Conservation (phyloP, 371 early-diverging fungal genomes). For the Blakeslea trispora region DNA sequence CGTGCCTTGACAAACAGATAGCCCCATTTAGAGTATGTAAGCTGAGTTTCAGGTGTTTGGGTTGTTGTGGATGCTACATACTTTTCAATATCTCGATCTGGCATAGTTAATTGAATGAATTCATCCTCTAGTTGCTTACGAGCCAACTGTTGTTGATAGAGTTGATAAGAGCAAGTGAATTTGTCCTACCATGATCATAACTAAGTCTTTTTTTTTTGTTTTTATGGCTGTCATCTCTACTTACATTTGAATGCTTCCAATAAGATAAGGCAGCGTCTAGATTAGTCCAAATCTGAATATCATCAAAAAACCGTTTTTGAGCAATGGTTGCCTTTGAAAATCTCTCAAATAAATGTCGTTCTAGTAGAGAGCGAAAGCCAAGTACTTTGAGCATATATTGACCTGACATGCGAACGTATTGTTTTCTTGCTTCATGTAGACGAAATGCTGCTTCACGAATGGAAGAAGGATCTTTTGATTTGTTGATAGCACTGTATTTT, state of each 20-base stretch:
- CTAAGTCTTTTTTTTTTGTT: too few relatives aligned
- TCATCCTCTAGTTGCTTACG: constrained; percentile 24
- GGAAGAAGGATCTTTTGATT: constrained; percentile 62
- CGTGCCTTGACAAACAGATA: constrained; percentile 21
- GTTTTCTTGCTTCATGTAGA: constrained; percentile 61
- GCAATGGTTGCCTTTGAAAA: constrained; percentile 29
- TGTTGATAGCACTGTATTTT: constrained; percentile 53
- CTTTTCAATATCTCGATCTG: constrained; percentile 18
- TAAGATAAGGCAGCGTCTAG: constrained; percentile 22
- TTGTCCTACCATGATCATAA: too few relatives aligned
- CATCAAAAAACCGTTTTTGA: constrained; percentile 26
- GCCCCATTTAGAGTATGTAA: constrained; percentile 25
- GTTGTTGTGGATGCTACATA: constrained; percentile 7
- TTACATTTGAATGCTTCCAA: constrained; percentile 31
- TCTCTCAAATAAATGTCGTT: constrained; percentile 26
- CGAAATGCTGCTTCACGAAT: constrained; percentile 66
- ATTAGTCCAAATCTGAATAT: constrained; percentile 26
- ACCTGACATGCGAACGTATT: constrained; percentile 52
- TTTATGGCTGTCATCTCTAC: too few relatives aligned
- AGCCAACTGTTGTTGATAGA: constrained; percentile 25
- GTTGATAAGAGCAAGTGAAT: constrained; percentile 25
- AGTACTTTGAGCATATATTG: constrained; percentile 27
- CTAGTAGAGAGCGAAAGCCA: constrained; percentile 30
- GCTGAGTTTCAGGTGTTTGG: neutral
- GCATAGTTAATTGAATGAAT: constrained; percentile 28